phyloP scores from a whole-genome alignment of 306 rosid species.

The Purshia tridentata region DNA sequence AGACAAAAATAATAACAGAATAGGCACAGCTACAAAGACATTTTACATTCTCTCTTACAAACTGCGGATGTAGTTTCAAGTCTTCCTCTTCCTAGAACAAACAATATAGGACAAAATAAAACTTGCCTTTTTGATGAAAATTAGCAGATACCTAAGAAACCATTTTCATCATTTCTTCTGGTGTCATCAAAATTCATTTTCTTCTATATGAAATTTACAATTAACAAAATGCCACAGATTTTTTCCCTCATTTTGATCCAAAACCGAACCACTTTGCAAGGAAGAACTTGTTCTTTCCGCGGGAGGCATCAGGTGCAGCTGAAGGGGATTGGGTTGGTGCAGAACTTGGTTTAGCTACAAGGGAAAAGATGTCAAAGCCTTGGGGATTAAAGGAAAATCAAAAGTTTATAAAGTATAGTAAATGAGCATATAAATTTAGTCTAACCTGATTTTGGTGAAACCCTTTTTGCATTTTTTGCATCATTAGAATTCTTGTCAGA shows the following conservation, averaged over 20 bases:
- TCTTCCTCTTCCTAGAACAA: constrained; percentile 13
- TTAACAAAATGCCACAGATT: not conserved
- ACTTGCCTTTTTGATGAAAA: not conserved
- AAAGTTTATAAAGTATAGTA: not conserved
- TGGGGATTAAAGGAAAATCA: constrained; percentile 8
- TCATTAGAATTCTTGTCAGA: constrained; percentile 42
- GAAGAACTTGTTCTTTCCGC: constrained; percentile 68
- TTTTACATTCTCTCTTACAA: not conserved
- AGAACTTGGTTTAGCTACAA: constrained; percentile 52
- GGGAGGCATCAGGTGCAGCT: constrained; percentile 39
- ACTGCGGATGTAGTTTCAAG: not conserved
- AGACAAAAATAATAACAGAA: constrained; percentile 4
- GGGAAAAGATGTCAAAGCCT: constrained; percentile 30
- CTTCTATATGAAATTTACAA: constrained; percentile 25
- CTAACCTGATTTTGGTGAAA: constrained; percentile 55
- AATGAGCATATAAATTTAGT: constrained; percentile 7
- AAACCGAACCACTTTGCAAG: constrained; percentile 85
- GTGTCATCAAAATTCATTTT: constrained; percentile 11
- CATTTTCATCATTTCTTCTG: not conserved
- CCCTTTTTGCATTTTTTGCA: constrained; percentile 36
- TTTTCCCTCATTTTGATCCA: constrained; percentile 57
- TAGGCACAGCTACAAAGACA: not conserved
- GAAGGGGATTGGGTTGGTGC: constrained; percentile 41
- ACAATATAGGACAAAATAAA: not conserved
- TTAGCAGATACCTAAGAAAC: constrained; percentile 19